Conservation (phyloP, 441 rosid genomes). For the Manihot esculenta region DNA sequence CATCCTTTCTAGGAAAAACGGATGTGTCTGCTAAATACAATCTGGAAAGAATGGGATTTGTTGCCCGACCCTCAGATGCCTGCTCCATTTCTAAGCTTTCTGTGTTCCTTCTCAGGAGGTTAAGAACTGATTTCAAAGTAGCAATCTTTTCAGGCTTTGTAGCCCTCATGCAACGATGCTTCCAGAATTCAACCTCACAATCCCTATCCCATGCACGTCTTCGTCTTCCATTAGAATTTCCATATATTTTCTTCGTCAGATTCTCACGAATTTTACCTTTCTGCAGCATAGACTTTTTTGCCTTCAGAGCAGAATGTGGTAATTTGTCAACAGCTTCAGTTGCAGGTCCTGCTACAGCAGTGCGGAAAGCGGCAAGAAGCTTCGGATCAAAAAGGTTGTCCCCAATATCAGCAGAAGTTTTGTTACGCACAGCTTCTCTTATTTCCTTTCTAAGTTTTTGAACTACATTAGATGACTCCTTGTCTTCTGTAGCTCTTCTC, state of each 20-base stretch:
- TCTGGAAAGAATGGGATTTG: conserved; percentile 85
- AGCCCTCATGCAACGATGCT: conserved; percentile 79
- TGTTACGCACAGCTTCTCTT: conserved; percentile 82
- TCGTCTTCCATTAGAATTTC: conserved; percentile 80
- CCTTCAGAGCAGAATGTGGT: conserved; percentile 64
- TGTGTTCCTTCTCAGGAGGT: conserved; percentile 61
- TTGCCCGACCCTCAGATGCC: conserved; percentile 45
- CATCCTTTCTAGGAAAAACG: conserved; percentile 87
- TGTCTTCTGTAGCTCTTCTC: conserved; percentile 63
- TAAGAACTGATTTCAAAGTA: conserved; percentile 89
- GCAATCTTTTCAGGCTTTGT: conserved; percentile 90
- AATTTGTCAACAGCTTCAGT: conserved; percentile 51
- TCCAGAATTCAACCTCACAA: conserved; percentile 99
- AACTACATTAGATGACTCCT: conserved; percentile 69
- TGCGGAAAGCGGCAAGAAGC: conserved; percentile 93
- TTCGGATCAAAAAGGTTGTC: conserved; percentile 79
- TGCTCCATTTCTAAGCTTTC: conserved; percentile 40
- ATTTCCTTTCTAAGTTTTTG: conserved; percentile 89
- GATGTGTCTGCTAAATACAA: conserved; percentile 97
- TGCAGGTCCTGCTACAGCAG: conserved; percentile 74
- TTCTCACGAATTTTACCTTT: conserved; percentile 98
- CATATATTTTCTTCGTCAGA: conserved; percentile 94
- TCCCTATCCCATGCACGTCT: conserved; percentile 95
- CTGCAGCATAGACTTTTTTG: conserved; percentile 81
- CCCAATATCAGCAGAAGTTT: conserved; percentile 59